Percentiles rank a stretch among this genome's conserved stretches.
Conservation (phyloP, 2,329 filamentous ascomycete genomes). For the Apiospora rasikravindrae region DNA sequence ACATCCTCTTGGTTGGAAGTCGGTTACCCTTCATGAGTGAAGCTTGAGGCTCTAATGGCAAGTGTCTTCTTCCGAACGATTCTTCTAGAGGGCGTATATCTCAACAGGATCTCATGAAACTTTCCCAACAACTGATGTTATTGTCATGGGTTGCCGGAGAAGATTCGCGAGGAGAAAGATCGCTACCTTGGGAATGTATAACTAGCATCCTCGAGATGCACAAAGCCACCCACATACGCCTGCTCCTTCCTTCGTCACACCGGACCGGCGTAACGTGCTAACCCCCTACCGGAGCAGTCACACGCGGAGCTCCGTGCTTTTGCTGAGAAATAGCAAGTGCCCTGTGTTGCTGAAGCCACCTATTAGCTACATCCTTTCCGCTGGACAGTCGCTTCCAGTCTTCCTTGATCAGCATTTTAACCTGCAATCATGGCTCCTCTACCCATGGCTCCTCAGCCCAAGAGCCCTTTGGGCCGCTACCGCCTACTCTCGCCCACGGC, state of each 20-base stretch:
- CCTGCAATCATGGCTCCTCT: conserved; percentile 7
- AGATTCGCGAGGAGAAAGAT: neutral
- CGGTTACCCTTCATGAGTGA: neutral
- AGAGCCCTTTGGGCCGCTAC: conserved; percentile 67
- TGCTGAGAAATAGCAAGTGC: neutral
- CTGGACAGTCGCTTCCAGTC: neutral
- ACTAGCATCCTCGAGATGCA: neutral
- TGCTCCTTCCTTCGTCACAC: neutral
- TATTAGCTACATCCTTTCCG: neutral
- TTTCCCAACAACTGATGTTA: neutral
- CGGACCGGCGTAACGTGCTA: neutral
- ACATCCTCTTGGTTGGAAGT: neutral
- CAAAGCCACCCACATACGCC: neutral
- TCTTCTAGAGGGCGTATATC: neutral
- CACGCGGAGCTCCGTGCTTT: neutral
- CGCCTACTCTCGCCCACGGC: conserved; percentile 70
- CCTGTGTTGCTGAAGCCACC: neutral
- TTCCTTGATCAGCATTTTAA: neutral
- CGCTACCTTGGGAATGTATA: neutral
- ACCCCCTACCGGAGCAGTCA: neutral
- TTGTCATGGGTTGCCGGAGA: neutral
- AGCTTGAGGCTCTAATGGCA: neutral
- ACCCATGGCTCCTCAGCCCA: conserved; percentile 50
- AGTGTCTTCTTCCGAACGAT: neutral
- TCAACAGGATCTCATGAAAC: no score